These are phyloP conservation scores for Danielia oregonensis DNA, from an alignment of 805 yeast genomes.

Conservation along the genomic window DNA sequence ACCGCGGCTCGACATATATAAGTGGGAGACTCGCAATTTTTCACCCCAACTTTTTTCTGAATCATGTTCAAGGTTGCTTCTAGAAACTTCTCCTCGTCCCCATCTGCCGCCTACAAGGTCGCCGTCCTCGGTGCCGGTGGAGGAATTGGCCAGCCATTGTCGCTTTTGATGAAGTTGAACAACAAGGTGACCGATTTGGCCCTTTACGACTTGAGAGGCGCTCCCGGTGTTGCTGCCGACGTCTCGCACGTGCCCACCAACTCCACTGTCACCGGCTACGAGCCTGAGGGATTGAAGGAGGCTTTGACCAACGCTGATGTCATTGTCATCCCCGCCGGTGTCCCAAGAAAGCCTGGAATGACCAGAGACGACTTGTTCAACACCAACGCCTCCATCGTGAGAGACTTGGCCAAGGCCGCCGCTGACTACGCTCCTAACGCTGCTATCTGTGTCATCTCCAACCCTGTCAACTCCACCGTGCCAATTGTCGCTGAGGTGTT, in stretches of 20 bases:
- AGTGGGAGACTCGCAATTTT: neutral
- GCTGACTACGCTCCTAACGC: conserved; percentile 86
- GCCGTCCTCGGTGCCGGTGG: conserved; percentile 83
- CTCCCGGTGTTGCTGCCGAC: conserved; percentile 97
- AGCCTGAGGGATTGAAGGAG: conserved; percentile 69
- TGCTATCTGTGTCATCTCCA: conserved; percentile 75
- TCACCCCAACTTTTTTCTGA: conserved; percentile 3
- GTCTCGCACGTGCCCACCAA: conserved; percentile 91
- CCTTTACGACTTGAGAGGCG: conserved; percentile 84
- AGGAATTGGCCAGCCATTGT: conserved; percentile 79
- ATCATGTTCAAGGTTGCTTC: conserved; percentile 55
- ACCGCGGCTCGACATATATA: conserved; percentile 5
- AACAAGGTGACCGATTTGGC: conserved; percentile 82
- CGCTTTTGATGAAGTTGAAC: conserved; percentile 77
- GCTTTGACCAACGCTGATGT: conserved; percentile 81
- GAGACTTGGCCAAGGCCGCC: conserved; percentile 83
- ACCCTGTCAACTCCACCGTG: conserved; percentile 97
- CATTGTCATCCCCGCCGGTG: conserved; percentile 95
- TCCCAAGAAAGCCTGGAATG: conserved; percentile 99
- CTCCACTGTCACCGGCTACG: conserved; percentile 82
- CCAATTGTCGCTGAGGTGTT: conserved; percentile 94
- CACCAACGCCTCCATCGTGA: conserved; percentile 93
- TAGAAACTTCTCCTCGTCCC: conserved; percentile 66
- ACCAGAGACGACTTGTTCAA: conserved; percentile 95
- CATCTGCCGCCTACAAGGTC: conserved; percentile 64